A percentile compares a stretch with the other conserved stretches of the same genome.
These are phyloP conservation scores for Endotrypanum monterogeii DNA, from an alignment of 208 protist genomes.

Conservation along the genomic window DNA sequence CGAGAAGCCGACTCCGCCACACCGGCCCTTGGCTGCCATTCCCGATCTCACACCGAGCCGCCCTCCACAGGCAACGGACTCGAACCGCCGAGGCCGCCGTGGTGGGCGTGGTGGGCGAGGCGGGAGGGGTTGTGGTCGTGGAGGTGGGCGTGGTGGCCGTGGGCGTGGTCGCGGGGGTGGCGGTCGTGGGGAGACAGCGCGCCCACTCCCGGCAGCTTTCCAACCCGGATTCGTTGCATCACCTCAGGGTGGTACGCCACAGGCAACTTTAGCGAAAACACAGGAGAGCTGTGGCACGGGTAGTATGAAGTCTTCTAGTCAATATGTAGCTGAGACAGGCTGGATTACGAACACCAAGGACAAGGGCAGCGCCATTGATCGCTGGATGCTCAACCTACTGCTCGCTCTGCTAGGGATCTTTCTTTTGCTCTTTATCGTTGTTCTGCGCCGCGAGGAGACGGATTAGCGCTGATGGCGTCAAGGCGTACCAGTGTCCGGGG, in stretches of 20 bases:
- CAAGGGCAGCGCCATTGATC: background rate
- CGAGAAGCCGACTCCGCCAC: constrained; percentile 55
- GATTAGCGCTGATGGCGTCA: background rate
- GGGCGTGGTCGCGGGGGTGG: constrained; percentile 10
- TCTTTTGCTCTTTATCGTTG: constrained; percentile 20
- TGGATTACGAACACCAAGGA: constrained; percentile 20
- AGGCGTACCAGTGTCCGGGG: background rate
- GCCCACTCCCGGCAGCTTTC: constrained; percentile 15
- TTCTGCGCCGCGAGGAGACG: constrained; percentile 8
- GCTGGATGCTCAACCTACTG: constrained; percentile 32
- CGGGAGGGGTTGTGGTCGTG: constrained; percentile 14
- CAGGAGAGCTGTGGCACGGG: background rate
- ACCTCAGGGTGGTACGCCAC: background rate
- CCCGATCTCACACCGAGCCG: constrained; percentile 56
- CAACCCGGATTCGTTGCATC: constrained; percentile 12
- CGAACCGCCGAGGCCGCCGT: constrained; percentile 28
- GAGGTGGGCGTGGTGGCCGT: constrained; percentile 10
- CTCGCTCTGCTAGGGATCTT: constrained; percentile 41
- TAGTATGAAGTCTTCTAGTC: constrained; percentile 10
- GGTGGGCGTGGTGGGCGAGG: constrained; percentile 26
- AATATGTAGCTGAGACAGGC: background rate
- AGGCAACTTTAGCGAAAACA: background rate
- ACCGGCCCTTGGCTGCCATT: constrained; percentile 51
- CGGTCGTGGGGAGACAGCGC: constrained; percentile 17
- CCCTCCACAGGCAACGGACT: constrained; percentile 31